Evolutionary conservation across 441 rosid species (phyloP), one percentile per base, ranked within the genome.

Genomic region (Populus hybrid): DNA sequence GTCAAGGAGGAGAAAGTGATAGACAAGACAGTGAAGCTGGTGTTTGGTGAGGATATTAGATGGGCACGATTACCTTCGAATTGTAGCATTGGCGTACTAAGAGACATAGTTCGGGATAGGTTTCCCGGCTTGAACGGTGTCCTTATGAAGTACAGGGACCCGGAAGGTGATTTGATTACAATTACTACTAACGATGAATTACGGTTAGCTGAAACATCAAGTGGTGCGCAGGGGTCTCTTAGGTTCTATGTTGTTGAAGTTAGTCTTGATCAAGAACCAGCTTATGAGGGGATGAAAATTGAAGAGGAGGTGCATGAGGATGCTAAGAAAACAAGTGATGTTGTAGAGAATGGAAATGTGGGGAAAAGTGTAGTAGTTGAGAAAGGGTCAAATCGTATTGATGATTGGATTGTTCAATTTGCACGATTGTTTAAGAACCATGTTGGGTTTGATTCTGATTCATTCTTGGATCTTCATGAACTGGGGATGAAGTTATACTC

Each of bases 381-480:
- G 72, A 90, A 80, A 69, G 79, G 75, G 53, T 70, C 90, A 21
- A 81, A 82, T 73, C 83, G 88, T 78, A 80, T 88, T 72, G 98
- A 94, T 53, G 91, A 89, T 78, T 96, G 99, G 99, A 87, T 96
- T 79, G 82, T 88, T 53, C 92, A 90, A 88, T 96, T 94, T 87
- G 98, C 98, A 2, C 87, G 89, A 38, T 79, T 96, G 79, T 96
- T 96, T 82, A 94, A 92, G 87, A 96, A 93, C 69, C 92, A 94
- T 80, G 97, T 92, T 21, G 99, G 99, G 56, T 89, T 94, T 76
- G 98, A 93, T 86, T 93, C 98, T 59, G 99, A 96, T 87, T 84
- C 97, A 4, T 94, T 86, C 82, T 82, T 96, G 88, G 90, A 92
- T 88, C 97, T 96, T 83, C 99, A 94, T 81, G 96, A 92, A 77